phyloP scores from a whole-genome alignment of 805 yeast genomes.

The Pichia phayaonensis region DNA sequence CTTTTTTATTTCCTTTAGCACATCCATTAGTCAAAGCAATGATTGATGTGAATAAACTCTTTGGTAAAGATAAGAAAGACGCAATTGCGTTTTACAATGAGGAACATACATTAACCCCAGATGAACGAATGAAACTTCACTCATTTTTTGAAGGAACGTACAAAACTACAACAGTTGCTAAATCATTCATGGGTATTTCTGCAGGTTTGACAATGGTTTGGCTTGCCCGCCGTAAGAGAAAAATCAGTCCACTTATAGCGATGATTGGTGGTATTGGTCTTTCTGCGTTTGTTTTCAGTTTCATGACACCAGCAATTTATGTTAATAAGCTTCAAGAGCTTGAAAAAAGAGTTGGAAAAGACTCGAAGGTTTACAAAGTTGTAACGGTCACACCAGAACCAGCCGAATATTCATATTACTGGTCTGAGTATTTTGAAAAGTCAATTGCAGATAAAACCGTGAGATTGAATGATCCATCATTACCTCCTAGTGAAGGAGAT shows the following conservation, averaged over 20 bases:
- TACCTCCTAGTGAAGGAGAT: conserved; percentile 12
- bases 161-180: conserved; percentile 24
- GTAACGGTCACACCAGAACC: conserved; percentile 20
- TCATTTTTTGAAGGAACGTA: conserved; percentile 31
- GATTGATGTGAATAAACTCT: conserved; percentile 7
- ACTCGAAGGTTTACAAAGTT: conserved; percentile 16
- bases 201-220: conserved; percentile 38
- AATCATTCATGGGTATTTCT: conserved; percentile 36
- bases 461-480: conserved; percentile 44
- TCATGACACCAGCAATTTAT: conserved; percentile 25
- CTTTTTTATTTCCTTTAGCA: no score
- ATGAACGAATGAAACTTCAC: conserved; percentile 37
- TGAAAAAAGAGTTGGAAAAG: conserved; percentile 19
- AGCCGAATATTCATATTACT: conserved; percentile 19
- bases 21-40: no score
- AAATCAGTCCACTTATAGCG: conserved; percentile 33
- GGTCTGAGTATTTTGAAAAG: conserved; percentile 44
- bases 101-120: conserved; percentile 34
- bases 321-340: conserved; percentile 26
- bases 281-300: conserved; percentile 29
- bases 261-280: conserved; percentile 35
- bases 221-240: conserved; percentile 27
- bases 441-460: conserved; percentile 43
- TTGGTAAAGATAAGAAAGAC: conserved; percentile 29
- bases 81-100: conserved; percentile 41